A percentile compares a stretch with the other conserved stretches of the same genome.
phyloP scores from a whole-genome alignment of 495 filamentous ascomycete genomes.

The Penicillium fimorum region DNA sequence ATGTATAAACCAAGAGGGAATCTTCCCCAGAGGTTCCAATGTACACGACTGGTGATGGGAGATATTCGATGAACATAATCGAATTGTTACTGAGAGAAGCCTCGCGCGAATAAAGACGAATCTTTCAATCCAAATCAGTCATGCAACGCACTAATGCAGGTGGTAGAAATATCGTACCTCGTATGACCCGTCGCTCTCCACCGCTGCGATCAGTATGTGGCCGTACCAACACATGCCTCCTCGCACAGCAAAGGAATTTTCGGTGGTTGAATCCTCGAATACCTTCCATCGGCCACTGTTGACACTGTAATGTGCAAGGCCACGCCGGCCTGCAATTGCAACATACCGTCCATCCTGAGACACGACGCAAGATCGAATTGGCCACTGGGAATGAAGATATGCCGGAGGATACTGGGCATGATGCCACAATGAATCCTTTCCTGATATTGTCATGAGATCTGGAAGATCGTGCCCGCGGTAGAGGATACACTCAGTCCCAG shows the following conservation, averaged over 20 bases:
- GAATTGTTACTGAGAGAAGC: constrained; percentile 69
- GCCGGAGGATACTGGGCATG: constrained; percentile 78
- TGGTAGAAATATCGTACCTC: constrained; percentile 51
- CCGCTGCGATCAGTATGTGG: constrained; percentile 91
- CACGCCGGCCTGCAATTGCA: constrained; percentile 87
- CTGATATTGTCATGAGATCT: constrained; percentile 84
- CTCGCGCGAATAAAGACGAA: constrained; percentile 91
- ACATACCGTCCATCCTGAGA: constrained; percentile 93
- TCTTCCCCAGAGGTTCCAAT: constrained; percentile 88
- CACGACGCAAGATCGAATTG: constrained; percentile 78
- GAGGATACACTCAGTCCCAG: constrained; percentile 78
- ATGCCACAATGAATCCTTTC: constrained; percentile 92
- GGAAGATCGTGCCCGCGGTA: constrained; percentile 91
- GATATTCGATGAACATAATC: constrained; percentile 68
- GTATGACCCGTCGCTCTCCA: constrained; percentile 78
- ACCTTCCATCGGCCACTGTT: constrained; percentile 95
- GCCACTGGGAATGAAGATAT: constrained; percentile 90
- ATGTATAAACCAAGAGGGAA: constrained; percentile 92
- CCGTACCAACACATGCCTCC: constrained; percentile 99
- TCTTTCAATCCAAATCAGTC: constrained; percentile 35
- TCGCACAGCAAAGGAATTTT: constrained; percentile 86
- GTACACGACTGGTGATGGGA: constrained; percentile 81
- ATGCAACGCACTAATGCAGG: not conserved
- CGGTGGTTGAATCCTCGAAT: constrained; percentile 74
- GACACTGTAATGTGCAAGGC: constrained; percentile 93